These are phyloP conservation scores for Cucurbita maxima DNA, from an alignment of 306 rosid species.

Conservation along the genomic window DNA sequence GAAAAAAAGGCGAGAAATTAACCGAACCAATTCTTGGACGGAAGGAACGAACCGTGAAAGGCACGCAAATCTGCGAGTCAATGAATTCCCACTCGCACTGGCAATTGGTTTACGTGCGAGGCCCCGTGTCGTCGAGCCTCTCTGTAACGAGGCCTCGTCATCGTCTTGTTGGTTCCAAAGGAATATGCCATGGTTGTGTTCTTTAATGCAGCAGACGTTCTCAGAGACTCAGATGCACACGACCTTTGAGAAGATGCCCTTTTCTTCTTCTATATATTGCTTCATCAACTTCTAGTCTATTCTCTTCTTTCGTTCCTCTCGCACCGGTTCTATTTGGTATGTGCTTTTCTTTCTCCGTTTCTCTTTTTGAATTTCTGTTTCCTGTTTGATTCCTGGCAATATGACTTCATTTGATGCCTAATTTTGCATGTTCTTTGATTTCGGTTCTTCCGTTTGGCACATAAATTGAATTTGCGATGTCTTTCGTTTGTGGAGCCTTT, in stretches of 20 bases:
- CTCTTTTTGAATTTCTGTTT: not conserved
- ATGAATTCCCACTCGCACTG: conserved; percentile 5
- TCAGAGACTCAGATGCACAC: conserved; percentile 30
- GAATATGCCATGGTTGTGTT: conserved; percentile 36
- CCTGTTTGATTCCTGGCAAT: not conserved
- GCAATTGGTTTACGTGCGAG: not conserved
- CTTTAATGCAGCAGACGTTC: conserved; percentile 31
- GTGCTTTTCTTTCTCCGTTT: not conserved
- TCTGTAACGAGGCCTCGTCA: not conserved
- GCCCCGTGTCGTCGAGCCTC: not conserved
- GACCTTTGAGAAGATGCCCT: not conserved
- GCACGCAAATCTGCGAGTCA: conserved; percentile 9
- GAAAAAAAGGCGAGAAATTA: not conserved
- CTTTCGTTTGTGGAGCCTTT: not conserved
- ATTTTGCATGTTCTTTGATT: conserved; percentile 4
- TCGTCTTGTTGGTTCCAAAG: not conserved
- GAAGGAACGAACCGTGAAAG: not conserved
- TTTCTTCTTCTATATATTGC: not conserved
- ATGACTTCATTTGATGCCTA: not conserved
- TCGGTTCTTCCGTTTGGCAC: not conserved
- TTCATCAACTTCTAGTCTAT: conserved; percentile 13
- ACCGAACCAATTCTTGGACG: not conserved
- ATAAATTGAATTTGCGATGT: not conserved
- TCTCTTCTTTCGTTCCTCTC: conserved; percentile 4
- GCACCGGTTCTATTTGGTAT: conserved; percentile 7